Conservation (phyloP, 2,329 filamentous ascomycete genomes). For the Beauveria australis region DNA sequence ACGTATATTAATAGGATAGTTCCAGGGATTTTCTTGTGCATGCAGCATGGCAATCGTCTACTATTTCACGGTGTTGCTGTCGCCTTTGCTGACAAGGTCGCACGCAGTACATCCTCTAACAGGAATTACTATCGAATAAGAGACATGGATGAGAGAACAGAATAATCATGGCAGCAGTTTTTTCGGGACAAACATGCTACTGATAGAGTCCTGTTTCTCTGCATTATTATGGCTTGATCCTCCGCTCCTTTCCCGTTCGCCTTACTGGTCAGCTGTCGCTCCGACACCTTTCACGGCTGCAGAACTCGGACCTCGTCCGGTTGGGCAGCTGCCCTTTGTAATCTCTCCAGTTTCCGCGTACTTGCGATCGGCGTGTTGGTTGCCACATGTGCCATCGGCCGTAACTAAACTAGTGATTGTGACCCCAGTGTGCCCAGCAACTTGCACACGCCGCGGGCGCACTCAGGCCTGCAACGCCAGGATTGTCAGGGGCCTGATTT, state of each 20-base stretch:
- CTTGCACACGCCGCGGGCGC: slow-evolving; percentile 24
- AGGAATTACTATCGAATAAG: no score
- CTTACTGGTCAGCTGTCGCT: slow-evolving; percentile 15
- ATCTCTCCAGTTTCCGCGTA: slow-evolving; percentile 25
- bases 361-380: slow-evolving; percentile 18
- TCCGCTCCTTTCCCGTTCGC: not conserved
- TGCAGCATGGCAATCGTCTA: no score
- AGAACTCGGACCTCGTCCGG: slow-evolving; percentile 19
- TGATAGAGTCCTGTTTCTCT: no score
- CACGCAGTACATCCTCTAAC: no score
- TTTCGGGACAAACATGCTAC: no score
- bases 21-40: no score
- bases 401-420: slow-evolving; percentile 17
- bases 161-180: no score
- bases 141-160: not conserved
- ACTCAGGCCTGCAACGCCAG: slow-evolving; percentile 20
- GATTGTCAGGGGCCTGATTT: no score
- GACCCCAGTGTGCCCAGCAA: slow-evolving; percentile 15
- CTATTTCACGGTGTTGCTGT: no score
- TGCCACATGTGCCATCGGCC: slow-evolving; percentile 27
- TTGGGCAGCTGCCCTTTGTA: slow-evolving; percentile 18
- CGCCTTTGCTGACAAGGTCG: no score
- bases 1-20: no score
- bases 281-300: slow-evolving; percentile 14
- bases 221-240: not conserved